Evolutionary conservation across 805 yeast species (phyloP), one percentile per base, ranked within the genome.

Genomic region (Suhomyces kilbournensis): DNA sequence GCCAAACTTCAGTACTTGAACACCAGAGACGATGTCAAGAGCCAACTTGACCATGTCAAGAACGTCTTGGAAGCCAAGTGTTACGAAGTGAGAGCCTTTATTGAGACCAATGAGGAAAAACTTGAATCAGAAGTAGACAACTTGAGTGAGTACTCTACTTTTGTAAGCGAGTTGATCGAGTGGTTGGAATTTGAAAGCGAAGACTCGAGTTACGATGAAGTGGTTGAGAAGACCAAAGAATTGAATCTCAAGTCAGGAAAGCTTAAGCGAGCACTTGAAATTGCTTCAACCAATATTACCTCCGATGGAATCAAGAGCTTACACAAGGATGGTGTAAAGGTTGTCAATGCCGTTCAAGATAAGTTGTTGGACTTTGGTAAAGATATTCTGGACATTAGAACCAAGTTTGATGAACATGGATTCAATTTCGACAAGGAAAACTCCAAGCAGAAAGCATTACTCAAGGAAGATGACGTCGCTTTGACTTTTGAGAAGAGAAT

Each of bases 111-210:
- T 39, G 81, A 78, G 22, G 77, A 77, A 7, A 53, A 56, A 0
- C 56, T 74, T 17, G 47, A 51, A 7, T 66, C 66, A 10, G 77
- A 74, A 44, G 72, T 78, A 0, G 81, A 82, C 7, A 70, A 75
- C 38, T 54, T 81, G 23, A 56, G 50, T 10, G 56, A 54, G 7
- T 56, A 61, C 34, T 53, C 58, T 26, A 34, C 49, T 0, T 55
- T 71, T 5, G 80, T 86, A 4, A 52, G 72, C 14, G 83, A 81
- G 9, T 69, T 75, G 23, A 69, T 88, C 45, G 93, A 86, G 53
- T 90, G 96, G 96, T 71, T 90, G 38, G 96, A 90, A 47, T 82
- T 80, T 60, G 90, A 83, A 15, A 77, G 89, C 35, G 87, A 80
- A 50, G 74, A 70, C 20, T 79, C 88, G 1, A 56, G 67, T 3